A percentile compares a stretch with the other conserved stretches of the same genome.
Evolutionary conservation across 495 filamentous ascomycete species (phyloP).

Genomic region (Xylaria palmicola): DNA sequence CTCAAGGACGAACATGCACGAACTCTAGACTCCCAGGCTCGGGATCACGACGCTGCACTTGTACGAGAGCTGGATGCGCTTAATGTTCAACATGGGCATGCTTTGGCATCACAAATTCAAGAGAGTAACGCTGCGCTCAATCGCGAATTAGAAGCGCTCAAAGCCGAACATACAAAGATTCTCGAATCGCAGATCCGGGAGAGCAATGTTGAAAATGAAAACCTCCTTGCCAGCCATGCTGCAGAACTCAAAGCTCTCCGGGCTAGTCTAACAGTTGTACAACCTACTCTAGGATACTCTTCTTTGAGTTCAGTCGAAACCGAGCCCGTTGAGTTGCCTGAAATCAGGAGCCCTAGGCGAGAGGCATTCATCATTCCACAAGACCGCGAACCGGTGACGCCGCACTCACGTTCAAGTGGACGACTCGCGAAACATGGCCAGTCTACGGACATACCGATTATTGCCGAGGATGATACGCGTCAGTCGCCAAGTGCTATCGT

Average conservation of each 20-base stretch:
- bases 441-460: constrained; percentile 32
- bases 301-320: constrained; percentile 49
- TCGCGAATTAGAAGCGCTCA: constrained; percentile 17
- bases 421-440: constrained; percentile 47
- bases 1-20: constrained; percentile 14
- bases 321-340: constrained; percentile 42
- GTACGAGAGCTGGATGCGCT: constrained; percentile 22
- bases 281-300: constrained; percentile 45
- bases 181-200: constrained; percentile 20
- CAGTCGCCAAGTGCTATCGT: constrained; percentile 42
- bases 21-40: constrained; percentile 10
- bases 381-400: constrained; percentile 21
- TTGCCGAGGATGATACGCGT: constrained; percentile 57
- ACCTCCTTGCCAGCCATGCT: constrained; percentile 21
- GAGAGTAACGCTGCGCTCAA: constrained; percentile 13
- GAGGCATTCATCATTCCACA: constrained; percentile 51
- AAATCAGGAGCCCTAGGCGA: constrained; percentile 44
- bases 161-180: constrained; percentile 14
- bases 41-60: constrained; percentile 17
- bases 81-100: constrained; percentile 15
- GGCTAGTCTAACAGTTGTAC: constrained; percentile 14
- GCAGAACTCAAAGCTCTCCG: constrained; percentile 28
- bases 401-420: constrained; percentile 29
- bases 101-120: constrained; percentile 16
- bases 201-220: constrained; percentile 21